These are phyloP conservation scores for Aeschynomene evenia DNA, from an alignment of 306 rosid species.

Conservation along the genomic window DNA sequence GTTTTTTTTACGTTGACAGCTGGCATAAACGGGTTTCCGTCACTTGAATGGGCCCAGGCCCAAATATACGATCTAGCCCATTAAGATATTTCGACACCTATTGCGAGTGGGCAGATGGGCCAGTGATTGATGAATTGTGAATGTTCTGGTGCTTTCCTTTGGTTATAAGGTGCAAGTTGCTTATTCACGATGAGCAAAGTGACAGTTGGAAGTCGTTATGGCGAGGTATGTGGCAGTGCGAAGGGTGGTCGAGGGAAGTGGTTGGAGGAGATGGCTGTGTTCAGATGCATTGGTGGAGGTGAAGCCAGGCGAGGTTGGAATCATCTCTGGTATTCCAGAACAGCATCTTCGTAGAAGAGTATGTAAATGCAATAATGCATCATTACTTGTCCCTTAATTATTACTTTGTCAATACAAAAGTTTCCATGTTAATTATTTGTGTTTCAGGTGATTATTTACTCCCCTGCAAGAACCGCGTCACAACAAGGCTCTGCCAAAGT, in stretches of 20 bases:
- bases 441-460: background rate
- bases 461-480: background rate
- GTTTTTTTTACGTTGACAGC: background rate
- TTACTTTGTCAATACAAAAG: too few relatives aligned
- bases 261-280: background rate
- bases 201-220: background rate
- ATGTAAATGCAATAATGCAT: background rate
- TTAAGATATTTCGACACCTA: background rate
- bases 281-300: background rate
- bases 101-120: background rate
- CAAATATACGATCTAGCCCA: background rate
- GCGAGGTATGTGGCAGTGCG: background rate
- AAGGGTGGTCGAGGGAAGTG: background rate
- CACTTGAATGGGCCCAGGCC: background rate
- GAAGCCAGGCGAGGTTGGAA: background rate
- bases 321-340: background rate
- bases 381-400: too few relatives aligned
- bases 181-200: background rate
- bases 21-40: background rate
- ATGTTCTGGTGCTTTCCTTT: background rate
- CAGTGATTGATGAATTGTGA: background rate
- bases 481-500: background rate
- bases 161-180: background rate
- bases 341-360: background rate
- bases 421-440: too few relatives aligned